Base-by-base conservation (phyloP, 2,329 filamentous ascomycete species). In the Tolypocladium paradoxum region DNA sequence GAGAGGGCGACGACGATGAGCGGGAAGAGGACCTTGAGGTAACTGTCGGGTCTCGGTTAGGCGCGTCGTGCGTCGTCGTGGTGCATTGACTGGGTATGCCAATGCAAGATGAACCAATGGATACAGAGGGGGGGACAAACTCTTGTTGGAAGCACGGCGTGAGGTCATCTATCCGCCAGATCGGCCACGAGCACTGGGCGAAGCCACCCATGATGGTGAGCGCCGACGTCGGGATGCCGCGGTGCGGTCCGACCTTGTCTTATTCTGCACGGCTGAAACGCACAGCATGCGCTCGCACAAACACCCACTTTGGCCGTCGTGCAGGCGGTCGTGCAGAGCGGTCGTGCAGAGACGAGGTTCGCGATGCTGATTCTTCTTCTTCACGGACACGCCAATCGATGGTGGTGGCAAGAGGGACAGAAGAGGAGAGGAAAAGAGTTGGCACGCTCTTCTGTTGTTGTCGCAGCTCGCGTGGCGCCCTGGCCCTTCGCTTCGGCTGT, bases 1-100 rank as follows among this genome's bases (percentile, higher is more conserved):
- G 93, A 97, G 29, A 87, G 61, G 57, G 72, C 78, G 68, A 90
- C 81, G 54, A 86, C 76, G 56, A 84, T 72, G 56, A 93, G 74
- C 52, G 93, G 93, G 52, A 97, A 77, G 48, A 95, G 75, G 56
- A 88, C 82, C 69, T 88, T 85, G 46, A 72, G 67, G 53, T 69
- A 71, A 53, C 69, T 71, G 51, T 48, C 18, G 47, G 37, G 18
- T 49, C 18, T 48, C 20, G 14, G 49, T 54, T 20, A 53, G 52
- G 3, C 12, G 33, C 24, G 45, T 27, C n/a, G 36, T 35, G 20
- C 35, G 43, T 31, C 16, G 35, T 33, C 14, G 34, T 31, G 16
- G 7, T 11, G 49, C 37, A 36, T 34, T 55, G 62, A 53, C 43
- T 27, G 35, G 11, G 45, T 24, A 20, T 37, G 43, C 20, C 34